phyloP scores from a whole-genome alignment of 306 rosid species.

The Cotoneaster glaucophyllus region DNA sequence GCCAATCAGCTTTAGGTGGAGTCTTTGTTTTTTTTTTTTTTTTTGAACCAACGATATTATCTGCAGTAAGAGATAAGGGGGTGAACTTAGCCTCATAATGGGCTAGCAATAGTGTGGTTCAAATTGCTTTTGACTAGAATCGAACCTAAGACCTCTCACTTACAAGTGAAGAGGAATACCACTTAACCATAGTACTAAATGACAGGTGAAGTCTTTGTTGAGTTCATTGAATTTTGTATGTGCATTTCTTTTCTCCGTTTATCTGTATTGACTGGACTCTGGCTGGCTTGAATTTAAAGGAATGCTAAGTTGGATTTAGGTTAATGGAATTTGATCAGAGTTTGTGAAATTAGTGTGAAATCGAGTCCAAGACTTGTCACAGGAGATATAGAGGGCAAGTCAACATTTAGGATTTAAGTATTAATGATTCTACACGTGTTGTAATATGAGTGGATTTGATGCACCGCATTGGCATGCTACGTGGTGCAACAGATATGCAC shows the following conservation, averaged over 20 bases:
- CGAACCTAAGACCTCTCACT: too few relatives aligned
- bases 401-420: background rate
- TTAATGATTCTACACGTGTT: background rate
- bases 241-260: background rate
- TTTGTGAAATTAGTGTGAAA: background rate
- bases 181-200: too few relatives aligned
- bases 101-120: too few relatives aligned
- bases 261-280: background rate
- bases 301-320: background rate
- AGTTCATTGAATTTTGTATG: background rate
- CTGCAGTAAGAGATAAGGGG: too few relatives aligned
- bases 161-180: too few relatives aligned
- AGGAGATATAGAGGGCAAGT: background rate
- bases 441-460: background rate
- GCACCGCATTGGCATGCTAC: background rate
- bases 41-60: too few relatives aligned
- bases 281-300: background rate
- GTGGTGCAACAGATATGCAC: background rate
- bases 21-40: background rate
- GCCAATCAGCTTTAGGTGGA: background rate
- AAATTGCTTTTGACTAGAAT: too few relatives aligned
- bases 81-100: too few relatives aligned
- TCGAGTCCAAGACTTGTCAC: background rate
- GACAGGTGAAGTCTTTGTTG: background rate
- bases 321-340: background rate